These are phyloP conservation scores for Xylaria sp. DNA, from an alignment of 2,329 filamentous ascomycete genomes.

Conservation along the genomic window DNA sequence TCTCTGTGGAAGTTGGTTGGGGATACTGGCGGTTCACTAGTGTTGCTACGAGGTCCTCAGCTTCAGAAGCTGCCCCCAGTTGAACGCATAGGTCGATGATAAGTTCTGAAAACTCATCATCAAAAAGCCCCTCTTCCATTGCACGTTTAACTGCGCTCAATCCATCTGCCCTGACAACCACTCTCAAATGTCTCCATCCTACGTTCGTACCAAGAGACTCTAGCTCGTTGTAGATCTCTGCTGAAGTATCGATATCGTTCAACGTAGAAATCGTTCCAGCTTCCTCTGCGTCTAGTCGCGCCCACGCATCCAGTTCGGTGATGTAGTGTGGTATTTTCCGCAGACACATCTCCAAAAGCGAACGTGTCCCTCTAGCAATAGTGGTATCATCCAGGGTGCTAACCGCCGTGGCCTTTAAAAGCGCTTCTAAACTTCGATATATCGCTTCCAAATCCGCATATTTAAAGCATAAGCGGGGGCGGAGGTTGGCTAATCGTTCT, in stretches of 20 bases:
- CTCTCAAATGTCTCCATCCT: conserved; percentile 60
- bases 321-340: conserved; percentile 61
- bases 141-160: conserved; percentile 57
- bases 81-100: conserved; percentile 57
- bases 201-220: conserved; percentile 56
- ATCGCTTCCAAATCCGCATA: conserved; percentile 58
- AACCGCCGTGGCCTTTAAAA: conserved; percentile 55
- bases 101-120: conserved; percentile 53
- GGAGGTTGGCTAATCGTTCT: conserved; percentile 51
- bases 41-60: conserved; percentile 54
- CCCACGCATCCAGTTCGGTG: conserved; percentile 56
- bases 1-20: conserved; percentile 50
- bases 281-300: conserved; percentile 53
- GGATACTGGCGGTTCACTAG: conserved; percentile 52
- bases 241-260: conserved; percentile 54
- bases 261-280: conserved; percentile 52
- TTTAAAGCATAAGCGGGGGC: conserved; percentile 45
- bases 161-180: conserved; percentile 60
- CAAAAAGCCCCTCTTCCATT: conserved; percentile 56
- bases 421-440: conserved; percentile 57
- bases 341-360: conserved; percentile 62
- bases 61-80: conserved; percentile 53
- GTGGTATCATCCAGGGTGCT: conserved; percentile 23
- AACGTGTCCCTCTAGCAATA: conserved; percentile 49
- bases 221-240: conserved; percentile 61